Percentiles rank a stretch among this genome's conserved stretches.
phyloP scores from a whole-genome alignment of 345 rosid genomes.

The Bretschneidera sinensis region DNA sequence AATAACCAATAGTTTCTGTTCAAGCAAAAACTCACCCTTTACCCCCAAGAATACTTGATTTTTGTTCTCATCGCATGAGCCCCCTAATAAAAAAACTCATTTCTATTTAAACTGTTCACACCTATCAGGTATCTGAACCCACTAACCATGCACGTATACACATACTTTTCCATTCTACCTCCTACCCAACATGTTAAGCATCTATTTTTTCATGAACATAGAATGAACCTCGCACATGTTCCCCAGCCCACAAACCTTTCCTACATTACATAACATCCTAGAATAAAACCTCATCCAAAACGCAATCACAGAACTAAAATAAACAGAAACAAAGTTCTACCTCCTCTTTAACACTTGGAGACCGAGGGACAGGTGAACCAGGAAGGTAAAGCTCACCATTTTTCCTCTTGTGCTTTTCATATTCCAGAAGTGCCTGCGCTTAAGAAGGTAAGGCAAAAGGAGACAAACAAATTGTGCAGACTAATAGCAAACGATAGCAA shows the following conservation, averaged over 20 bases:
- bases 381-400: slow-evolving; percentile 77
- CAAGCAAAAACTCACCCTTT: background rate
- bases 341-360: slow-evolving; percentile 64
- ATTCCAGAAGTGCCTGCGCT: slow-evolving; percentile 76
- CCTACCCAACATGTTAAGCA: too few relatives aligned
- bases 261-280: background rate
- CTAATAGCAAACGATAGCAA: too few relatives aligned
- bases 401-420: slow-evolving; percentile 64
- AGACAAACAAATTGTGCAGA: background rate
- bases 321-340: slow-evolving; percentile 28
- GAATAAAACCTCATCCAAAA: slow-evolving; percentile 4
- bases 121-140: too few relatives aligned
- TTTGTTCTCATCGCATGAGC: background rate
- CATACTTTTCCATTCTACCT: too few relatives aligned
- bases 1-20: background rate
- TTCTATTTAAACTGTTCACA: too few relatives aligned
- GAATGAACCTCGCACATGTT: background rate
- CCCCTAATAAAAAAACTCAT: too few relatives aligned
- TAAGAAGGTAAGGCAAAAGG: slow-evolving; percentile 20
- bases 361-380: slow-evolving; percentile 44
- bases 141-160: too few relatives aligned
- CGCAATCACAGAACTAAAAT: slow-evolving; percentile 13
- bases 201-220: too few relatives aligned
- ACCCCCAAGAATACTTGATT: background rate
- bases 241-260: background rate